Evolutionary conservation across 495 filamentous ascomycete genomes (phyloP).

Genomic region (Penicillium steckii): DNA sequence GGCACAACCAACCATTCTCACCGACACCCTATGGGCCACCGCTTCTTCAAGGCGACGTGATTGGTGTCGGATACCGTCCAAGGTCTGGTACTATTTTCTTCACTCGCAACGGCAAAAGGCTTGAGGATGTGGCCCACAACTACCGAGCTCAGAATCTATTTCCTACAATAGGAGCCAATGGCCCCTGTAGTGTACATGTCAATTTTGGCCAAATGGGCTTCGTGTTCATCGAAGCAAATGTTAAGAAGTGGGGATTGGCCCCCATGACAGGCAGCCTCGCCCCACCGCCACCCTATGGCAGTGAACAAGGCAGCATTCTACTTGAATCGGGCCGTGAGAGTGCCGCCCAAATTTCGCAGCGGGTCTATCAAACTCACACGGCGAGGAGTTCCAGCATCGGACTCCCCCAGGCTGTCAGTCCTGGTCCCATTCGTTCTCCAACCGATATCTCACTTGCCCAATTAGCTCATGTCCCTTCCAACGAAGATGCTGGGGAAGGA

Average conservation of each 20-base stretch:
- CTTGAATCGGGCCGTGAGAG: conserved; percentile 81
- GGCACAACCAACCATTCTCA: conserved; percentile 87
- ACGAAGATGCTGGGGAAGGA: conserved; percentile 75
- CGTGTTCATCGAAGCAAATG: conserved; percentile 98
- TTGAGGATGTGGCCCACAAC: conserved; percentile 93
- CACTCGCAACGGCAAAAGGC: conserved; percentile 94
- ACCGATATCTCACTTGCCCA: conserved; percentile 93
- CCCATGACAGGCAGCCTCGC: conserved; percentile 94
- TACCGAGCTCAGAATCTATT: conserved; percentile 95
- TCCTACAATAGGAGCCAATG: conserved; percentile 91
- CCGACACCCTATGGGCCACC: conserved; percentile 76
- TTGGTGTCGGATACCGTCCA: conserved; percentile 93
- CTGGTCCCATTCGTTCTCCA: conserved; percentile 86
- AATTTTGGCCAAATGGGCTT: conserved; percentile 98
- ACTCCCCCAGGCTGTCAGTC: conserved; percentile 72
- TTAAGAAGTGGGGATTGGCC: conserved; percentile 98
- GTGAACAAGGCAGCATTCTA: conserved; percentile 91
- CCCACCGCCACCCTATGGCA: conserved; percentile 93
- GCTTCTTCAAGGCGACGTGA: conserved; percentile 88
- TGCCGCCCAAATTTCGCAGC: conserved; percentile 54
- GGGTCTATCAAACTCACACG: conserved; percentile 51
- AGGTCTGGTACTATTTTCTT: conserved; percentile 96
- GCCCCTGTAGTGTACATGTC: conserved; percentile 87
- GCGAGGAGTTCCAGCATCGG: conserved; percentile 54
- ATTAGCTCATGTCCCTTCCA: conserved; percentile 65